Conservation (phyloP, 768 basidiomycete genomes). For the Mycena polygramma region DNA sequence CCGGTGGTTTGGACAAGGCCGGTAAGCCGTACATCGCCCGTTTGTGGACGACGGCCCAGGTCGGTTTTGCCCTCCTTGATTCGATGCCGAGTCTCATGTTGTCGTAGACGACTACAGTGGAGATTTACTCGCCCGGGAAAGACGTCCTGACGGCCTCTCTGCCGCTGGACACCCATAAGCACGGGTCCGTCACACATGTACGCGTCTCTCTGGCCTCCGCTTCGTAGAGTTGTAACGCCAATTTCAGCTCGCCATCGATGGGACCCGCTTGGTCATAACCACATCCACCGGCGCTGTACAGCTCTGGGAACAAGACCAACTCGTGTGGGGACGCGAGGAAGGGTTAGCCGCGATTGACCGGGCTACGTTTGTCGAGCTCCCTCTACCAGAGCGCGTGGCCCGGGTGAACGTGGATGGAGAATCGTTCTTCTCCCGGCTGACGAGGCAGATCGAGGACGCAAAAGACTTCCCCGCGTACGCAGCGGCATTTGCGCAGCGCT, state of each 20-base stretch:
- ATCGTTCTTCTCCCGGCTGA: constrained; percentile 62
- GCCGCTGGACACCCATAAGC: constrained; percentile 71
- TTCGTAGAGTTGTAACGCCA: constrained; percentile 1
- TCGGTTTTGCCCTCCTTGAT: constrained; percentile 23
- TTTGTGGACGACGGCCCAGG: constrained; percentile 48
- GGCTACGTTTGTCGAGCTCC: constrained; percentile 83
- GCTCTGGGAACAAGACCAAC: constrained; percentile 71
- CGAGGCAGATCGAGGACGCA: constrained; percentile 70
- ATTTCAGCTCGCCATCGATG: constrained; percentile 66
- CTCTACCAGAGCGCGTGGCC: constrained; percentile 52
- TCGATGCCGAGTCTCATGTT: constrained; percentile 7
- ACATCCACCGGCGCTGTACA: constrained; percentile 86
- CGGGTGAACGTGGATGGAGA: constrained; percentile 60
- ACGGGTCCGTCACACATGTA: constrained; percentile 82
- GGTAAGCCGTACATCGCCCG: constrained; percentile 71
- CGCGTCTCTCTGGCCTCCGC: constrained; percentile 33
- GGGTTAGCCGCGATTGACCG: constrained; percentile 72
- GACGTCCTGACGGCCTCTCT: constrained; percentile 65
- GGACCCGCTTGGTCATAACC: constrained; percentile 65
- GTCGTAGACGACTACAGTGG: constrained; percentile 65
- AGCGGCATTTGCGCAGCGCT: constrained; percentile 75
- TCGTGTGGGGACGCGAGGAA: constrained; percentile 88
- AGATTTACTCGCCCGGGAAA: constrained; percentile 66
- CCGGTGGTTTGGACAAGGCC: constrained; percentile 65
- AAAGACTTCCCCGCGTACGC: constrained; percentile 82